These are phyloP conservation scores for Debaryomyces castellii DNA, from an alignment of 805 yeast genomes.

Conservation along the genomic window DNA sequence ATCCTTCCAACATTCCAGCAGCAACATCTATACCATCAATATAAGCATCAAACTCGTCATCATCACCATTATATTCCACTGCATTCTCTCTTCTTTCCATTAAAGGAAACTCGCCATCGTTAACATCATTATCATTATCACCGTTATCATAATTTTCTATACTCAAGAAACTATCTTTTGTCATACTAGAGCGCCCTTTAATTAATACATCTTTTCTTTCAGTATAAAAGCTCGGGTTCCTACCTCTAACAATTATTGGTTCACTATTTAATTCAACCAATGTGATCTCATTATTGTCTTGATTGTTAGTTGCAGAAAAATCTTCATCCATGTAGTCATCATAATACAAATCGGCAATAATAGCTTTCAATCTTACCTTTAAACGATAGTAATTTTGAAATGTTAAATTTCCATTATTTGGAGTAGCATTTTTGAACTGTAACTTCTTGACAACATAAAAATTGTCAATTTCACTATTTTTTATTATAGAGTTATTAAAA, in stretches of 20 bases:
- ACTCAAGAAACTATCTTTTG: slow-evolving; percentile 16
- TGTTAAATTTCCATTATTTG: slow-evolving; percentile 48
- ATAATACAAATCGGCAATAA: slow-evolving; percentile 37
- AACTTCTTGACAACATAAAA: slow-evolving; percentile 39
- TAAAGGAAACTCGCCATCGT: slow-evolving; percentile 4
- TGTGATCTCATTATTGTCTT: slow-evolving; percentile 26
- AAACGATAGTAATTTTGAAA: slow-evolving; percentile 48
- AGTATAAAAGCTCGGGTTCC: slow-evolving; percentile 61
- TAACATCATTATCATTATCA: slow-evolving; percentile 4
- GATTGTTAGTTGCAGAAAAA: slow-evolving; percentile 12
- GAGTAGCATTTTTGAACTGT: slow-evolving; percentile 52
- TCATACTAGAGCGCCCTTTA: slow-evolving; percentile 19
- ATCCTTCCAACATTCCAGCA: background rate
- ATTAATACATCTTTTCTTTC: slow-evolving; percentile 52
- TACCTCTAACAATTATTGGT: slow-evolving; percentile 58
- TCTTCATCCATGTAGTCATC: slow-evolving; percentile 38
- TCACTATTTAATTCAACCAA: slow-evolving; percentile 32
- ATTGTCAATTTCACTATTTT: slow-evolving; percentile 24
- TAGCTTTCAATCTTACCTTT: slow-evolving; percentile 31
- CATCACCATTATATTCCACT: slow-evolving; percentile 10
- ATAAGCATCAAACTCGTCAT: slow-evolving; percentile 1
- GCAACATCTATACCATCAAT: background rate
- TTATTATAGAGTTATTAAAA: slow-evolving; percentile 21
- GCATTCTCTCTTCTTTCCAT: slow-evolving; percentile 12
- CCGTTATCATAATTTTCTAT: slow-evolving; percentile 4